These are phyloP conservation scores for Populus hybrid DNA, from an alignment of 441 rosid species.

Conservation along the genomic window DNA sequence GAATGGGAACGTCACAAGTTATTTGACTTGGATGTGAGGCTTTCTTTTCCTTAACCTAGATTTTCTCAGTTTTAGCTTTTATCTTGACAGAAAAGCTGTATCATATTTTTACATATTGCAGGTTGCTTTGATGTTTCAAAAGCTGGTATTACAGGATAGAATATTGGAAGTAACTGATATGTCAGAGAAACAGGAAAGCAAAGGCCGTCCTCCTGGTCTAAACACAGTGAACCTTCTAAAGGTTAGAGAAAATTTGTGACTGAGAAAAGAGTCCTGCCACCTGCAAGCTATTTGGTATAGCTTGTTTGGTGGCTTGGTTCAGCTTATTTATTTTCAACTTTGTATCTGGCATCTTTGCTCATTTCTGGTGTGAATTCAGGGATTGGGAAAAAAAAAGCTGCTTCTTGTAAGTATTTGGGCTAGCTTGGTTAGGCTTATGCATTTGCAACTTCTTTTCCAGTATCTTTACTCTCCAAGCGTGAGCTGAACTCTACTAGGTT, in stretches of 20 bases:
- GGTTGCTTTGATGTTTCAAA: conserved; percentile 80
- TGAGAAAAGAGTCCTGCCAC: not conserved
- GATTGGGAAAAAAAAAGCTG: not conserved
- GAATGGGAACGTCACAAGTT: conserved; percentile 89
- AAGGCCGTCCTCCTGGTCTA: conserved; percentile 84
- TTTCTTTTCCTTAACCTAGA: conserved; percentile 20
- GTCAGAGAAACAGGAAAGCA: conserved; percentile 72
- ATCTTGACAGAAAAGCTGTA: conserved; percentile 9
- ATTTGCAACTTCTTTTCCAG: not conserved
- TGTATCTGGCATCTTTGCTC: not conserved
- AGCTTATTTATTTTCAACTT: not conserved
- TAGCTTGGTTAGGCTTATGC: not conserved
- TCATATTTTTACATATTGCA: conserved; percentile 34
- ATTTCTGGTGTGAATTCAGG: not conserved
- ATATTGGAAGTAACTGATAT: conserved; percentile 61
- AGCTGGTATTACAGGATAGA: conserved; percentile 66
- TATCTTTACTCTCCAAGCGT: not conserved
- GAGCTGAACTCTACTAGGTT: not conserved
- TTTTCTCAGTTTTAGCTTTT: conserved; percentile 14
- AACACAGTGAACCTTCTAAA: conserved; percentile 90
- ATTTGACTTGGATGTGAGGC: conserved; percentile 77
- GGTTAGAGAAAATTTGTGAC: conserved; percentile 45
- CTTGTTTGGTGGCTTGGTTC: not conserved
- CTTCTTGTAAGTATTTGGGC: not conserved
- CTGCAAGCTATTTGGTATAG: not conserved